Conservation (phyloP, 495 filamentous ascomycete species). For the Haplographium delicatum region DNA sequence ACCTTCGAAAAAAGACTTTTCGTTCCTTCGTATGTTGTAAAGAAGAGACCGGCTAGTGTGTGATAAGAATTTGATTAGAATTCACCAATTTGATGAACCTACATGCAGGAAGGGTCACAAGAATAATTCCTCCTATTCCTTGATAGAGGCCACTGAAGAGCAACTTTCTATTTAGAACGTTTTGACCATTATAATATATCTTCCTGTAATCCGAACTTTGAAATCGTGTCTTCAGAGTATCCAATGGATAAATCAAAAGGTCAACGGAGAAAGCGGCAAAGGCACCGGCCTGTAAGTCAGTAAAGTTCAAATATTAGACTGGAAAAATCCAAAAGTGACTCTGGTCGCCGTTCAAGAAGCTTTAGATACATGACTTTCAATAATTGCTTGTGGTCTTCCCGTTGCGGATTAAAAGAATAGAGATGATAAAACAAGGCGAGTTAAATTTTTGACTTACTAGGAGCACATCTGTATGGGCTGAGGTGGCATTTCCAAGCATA, state of each 20-base stretch:
- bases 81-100: constrained; percentile 29
- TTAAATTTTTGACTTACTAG: constrained; percentile 34
- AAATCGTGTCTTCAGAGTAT: constrained; percentile 81
- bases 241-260: constrained; percentile 74
- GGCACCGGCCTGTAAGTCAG: constrained; percentile 71
- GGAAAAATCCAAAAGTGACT: too few species aligned
- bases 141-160: constrained; percentile 79
- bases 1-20: constrained; percentile 52
- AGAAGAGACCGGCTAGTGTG: constrained; percentile 72
- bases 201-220: constrained; percentile 68
- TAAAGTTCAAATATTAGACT: too few species aligned
- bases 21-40: constrained; percentile 77
- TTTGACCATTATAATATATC: constrained; percentile 53
- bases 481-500: constrained; percentile 25
- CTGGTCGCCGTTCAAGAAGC: too few species aligned
- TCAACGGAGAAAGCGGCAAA: constrained; percentile 76
- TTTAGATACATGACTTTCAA: too few species aligned
- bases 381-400: too few species aligned
- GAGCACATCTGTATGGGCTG: constrained; percentile 36
- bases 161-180: constrained; percentile 44
- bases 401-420: too few species aligned
- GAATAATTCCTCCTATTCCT: constrained; percentile 78
- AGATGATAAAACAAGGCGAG: too few species aligned
- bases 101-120: constrained; percentile 87
- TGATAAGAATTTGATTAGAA: not conserved